Conservation (phyloP, 495 filamentous ascomycete genomes). For the Jackrogersella minutella region DNA sequence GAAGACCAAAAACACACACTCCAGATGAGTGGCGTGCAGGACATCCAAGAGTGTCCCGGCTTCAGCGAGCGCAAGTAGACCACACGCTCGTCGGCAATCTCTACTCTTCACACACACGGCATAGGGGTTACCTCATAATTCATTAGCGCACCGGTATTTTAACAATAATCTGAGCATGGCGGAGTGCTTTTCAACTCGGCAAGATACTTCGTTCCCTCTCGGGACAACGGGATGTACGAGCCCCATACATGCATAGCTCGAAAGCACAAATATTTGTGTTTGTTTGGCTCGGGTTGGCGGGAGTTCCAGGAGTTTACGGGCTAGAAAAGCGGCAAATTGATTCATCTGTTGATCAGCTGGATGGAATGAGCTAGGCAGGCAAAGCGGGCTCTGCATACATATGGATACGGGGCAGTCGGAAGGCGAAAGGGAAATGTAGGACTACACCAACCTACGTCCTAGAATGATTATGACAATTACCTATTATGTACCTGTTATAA, state of each 20-base stretch:
- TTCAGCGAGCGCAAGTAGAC: conserved; percentile 46
- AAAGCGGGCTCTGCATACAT: neutral
- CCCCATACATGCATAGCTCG: neutral
- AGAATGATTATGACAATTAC: conserved; percentile 3
- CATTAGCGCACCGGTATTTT: neutral
- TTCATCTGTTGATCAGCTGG: neutral
- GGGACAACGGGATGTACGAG: neutral
- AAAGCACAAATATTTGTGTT: neutral
- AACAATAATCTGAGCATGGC: too few species aligned
- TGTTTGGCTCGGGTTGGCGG: neutral
- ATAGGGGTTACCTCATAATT: neutral
- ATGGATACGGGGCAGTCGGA: neutral
- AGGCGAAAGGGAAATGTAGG: neutral
- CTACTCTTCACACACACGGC: too few species aligned
- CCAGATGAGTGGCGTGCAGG: conserved; percentile 44
- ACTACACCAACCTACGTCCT: neutral
- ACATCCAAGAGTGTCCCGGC: conserved; percentile 35
- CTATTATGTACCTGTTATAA: neutral
- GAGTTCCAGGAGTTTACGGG: conserved; percentile 5
- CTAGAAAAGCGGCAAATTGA: conserved; percentile 2
- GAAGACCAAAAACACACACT: conserved; percentile 58
- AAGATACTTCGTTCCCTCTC: neutral
- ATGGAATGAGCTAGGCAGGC: neutral
- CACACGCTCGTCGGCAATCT: neutral
- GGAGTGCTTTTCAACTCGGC: too few species aligned